A percentile compares a stretch with the other conserved stretches of the same genome.
Conservation (phyloP, 768 basidiomycete genomes). For the Phaffia tasmanica region DNA sequence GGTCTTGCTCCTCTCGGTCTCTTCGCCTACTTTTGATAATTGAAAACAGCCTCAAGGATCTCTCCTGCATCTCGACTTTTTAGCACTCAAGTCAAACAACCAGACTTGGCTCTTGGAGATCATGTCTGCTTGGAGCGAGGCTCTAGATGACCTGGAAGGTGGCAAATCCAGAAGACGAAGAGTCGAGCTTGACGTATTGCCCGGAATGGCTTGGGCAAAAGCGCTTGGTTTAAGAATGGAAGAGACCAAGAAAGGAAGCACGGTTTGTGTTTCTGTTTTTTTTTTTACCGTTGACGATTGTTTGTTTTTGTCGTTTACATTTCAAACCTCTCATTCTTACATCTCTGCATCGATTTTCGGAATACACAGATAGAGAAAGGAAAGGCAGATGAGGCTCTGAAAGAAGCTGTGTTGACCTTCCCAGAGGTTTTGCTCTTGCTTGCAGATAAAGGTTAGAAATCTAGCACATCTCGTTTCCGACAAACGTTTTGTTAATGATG, state of each 20-base stretch:
- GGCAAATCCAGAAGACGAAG: slow-evolving; percentile 37
- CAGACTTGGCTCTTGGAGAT: slow-evolving; percentile 66
- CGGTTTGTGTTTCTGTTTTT: slow-evolving; percentile 38
- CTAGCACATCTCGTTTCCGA: neutral
- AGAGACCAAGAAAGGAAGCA: slow-evolving; percentile 41
- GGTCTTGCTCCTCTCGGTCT: slow-evolving; percentile 41
- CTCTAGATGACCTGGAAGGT: slow-evolving; percentile 35
- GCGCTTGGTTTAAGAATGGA: slow-evolving; percentile 55
- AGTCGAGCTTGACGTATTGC: slow-evolving; percentile 1
- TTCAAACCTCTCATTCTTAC: neutral
- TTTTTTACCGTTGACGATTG: neutral
- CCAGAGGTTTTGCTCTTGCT: slow-evolving; percentile 71
- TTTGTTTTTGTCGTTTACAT: neutral
- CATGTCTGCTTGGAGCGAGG: slow-evolving; percentile 34
- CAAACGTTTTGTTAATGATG: neutral
- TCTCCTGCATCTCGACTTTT: slow-evolving; percentile 62
- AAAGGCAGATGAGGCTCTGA: slow-evolving; percentile 54
- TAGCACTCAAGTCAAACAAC: slow-evolving; percentile 72
- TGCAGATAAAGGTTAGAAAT: slow-evolving; percentile 53
- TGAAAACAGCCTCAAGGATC: slow-evolving; percentile 57
- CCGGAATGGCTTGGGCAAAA: slow-evolving; percentile 44
- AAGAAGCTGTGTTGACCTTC: slow-evolving; percentile 62
- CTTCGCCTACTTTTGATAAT: neutral
- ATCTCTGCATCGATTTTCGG: slow-evolving; percentile 40
- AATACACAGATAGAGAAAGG: slow-evolving; percentile 40